Evolutionary conservation across 78 protist species (phyloP).

Genomic region (Mastigamoeba balamuthi): DNA sequence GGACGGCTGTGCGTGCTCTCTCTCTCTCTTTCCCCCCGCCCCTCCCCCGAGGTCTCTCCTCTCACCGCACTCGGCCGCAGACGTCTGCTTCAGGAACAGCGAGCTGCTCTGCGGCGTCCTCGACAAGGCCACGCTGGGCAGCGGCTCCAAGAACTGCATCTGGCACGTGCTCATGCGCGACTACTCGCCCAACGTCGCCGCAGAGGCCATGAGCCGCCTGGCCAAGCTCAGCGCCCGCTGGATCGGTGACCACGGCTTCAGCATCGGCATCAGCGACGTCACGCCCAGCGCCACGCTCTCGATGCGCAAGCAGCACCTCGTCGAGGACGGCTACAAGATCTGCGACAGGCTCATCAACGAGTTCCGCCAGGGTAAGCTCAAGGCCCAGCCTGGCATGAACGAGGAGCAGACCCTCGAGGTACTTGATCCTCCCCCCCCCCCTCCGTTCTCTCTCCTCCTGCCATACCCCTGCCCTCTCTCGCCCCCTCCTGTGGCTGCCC

Average conservation of each 20-base stretch:
- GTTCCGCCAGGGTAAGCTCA: slow-evolving; percentile 49
- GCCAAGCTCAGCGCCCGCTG: slow-evolving; percentile 70
- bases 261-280: slow-evolving; percentile 95
- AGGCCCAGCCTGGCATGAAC: slow-evolving; percentile 75
- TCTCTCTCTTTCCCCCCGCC: not conserved
- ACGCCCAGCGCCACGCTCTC: slow-evolving; percentile 57
- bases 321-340: slow-evolving; percentile 49
- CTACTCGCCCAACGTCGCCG: slow-evolving; percentile 52
- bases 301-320: slow-evolving; percentile 48
- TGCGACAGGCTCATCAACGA: slow-evolving; percentile 49
- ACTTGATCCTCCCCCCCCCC: too few species aligned
- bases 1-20: slow-evolving; percentile 76
- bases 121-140: slow-evolving; percentile 67
- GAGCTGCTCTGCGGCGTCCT: slow-evolving; percentile 85
- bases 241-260: slow-evolving; percentile 79
- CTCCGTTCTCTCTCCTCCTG: too few species aligned
- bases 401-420: slow-evolving; percentile 78
- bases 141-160: slow-evolving; percentile 21
- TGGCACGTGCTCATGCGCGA: slow-evolving; percentile 76
- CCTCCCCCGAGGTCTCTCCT: too few species aligned
- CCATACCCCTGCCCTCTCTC: too few species aligned
- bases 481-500: too few species aligned
- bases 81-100: slow-evolving; percentile 49
- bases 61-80: too few species aligned
- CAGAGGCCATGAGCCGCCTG: slow-evolving; percentile 81